A percentile compares a stretch with the other conserved stretches of the same genome.
Conservation (phyloP, 75 land plant genomes). For the Pinus tabuliformis region DNA sequence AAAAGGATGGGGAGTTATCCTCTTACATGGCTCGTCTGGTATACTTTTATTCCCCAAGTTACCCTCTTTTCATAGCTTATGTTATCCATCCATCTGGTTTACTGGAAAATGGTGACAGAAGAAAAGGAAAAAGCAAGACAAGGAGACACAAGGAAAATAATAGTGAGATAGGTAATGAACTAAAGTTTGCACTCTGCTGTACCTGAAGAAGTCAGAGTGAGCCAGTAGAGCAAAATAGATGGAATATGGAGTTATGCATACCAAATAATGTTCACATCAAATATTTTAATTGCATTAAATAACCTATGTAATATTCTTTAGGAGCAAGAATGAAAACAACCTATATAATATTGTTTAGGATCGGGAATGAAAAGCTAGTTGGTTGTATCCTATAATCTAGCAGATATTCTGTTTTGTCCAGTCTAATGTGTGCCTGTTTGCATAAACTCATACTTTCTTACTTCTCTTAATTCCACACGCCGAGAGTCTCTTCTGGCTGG, state of each 20-base stretch:
- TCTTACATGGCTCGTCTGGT: slow-evolving; percentile 95
- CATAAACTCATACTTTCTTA: too few relatives aligned
- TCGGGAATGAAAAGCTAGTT: not conserved
- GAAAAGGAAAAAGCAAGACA: not conserved
- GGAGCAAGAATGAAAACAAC: not conserved
- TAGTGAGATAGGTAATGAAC: too few relatives aligned
- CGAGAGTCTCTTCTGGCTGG: too few relatives aligned
- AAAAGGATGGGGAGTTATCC: slow-evolving; percentile 95
- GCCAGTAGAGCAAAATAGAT: not conserved
- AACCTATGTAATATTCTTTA: not conserved
- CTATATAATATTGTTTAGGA: too few relatives aligned
- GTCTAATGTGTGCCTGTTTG: too few relatives aligned
- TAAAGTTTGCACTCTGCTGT: not conserved
- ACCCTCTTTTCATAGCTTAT: not conserved
- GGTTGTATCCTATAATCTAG: not conserved
- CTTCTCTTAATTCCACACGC: too few relatives aligned
- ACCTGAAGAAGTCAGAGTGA: not conserved
- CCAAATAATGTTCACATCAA: not conserved
- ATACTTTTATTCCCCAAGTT: slow-evolving; percentile 4
- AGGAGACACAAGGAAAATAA: not conserved
- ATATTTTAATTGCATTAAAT: not conserved
- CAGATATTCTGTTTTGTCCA: not conserved
- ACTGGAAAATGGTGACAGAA: not conserved
- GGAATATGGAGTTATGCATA: not conserved
- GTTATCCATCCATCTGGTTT: not conserved